Evolutionary conservation across 1,284 basidiomycete genomes (phyloP).

Genomic region (Rhodofomes roseus): DNA sequence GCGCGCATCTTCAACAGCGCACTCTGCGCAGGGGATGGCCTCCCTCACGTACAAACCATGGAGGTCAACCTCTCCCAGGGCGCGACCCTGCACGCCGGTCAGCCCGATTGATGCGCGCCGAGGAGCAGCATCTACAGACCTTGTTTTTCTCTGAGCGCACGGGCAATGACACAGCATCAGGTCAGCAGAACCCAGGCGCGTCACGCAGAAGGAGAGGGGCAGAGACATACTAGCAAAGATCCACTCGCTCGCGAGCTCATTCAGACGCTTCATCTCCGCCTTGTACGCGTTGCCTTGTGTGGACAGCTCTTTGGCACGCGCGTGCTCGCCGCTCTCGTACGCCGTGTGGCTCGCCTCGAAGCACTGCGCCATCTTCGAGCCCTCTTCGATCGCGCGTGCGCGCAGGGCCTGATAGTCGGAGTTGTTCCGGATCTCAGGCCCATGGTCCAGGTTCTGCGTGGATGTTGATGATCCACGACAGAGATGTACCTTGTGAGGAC

Average conservation of each 20-base stretch:
- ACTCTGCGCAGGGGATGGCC: constrained; percentile 71
- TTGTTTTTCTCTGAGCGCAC: constrained; percentile 73
- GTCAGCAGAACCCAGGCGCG: neutral
- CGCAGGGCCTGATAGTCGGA: constrained; percentile 68
- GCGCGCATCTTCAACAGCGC: constrained; percentile 68
- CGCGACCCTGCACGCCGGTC: constrained; percentile 48
- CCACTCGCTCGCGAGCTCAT: constrained; percentile 86
- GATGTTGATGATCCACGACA: neutral
- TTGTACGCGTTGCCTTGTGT: constrained; percentile 84
- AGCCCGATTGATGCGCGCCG: neutral
- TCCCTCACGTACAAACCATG: constrained; percentile 95
- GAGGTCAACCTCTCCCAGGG: constrained; percentile 79
- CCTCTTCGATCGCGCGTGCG: constrained; percentile 69
- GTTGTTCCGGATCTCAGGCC: constrained; percentile 67
- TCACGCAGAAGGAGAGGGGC: neutral
- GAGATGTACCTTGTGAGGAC: neutral
- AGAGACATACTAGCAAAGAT: constrained; percentile 70
- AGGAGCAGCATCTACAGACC: constrained; percentile 32
- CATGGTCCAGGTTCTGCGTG: constrained; percentile 57
- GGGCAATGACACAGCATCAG: neutral
- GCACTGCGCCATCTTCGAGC: constrained; percentile 67
- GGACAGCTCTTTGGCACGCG: constrained; percentile 79
- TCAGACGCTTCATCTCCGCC: constrained; percentile 75
- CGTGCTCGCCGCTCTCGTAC: constrained; percentile 71
- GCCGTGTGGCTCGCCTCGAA: too few relatives aligned